Base-by-base conservation (phyloP, 441 rosid species). In the Raphanus hybrid region DNA sequence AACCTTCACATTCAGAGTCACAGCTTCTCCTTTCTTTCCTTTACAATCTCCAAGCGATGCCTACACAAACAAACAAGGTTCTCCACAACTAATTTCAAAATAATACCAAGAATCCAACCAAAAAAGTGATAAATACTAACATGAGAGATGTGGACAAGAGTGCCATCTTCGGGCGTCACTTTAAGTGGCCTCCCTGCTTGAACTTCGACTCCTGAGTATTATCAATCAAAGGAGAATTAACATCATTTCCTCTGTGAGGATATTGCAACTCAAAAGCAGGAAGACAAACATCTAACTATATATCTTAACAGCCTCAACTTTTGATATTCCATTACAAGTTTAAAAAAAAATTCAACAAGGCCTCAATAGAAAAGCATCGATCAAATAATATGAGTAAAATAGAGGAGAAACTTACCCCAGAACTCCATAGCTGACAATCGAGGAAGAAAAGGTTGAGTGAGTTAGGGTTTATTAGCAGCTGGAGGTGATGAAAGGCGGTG, bases 131-230 rank as follows among this genome's bases (percentile, higher is more conserved):
- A 45, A 23, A 15, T 16, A 45, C 58, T 15, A 26, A 92, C 97
- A 90, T 89, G 98, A 37, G 99, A 94, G 29, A 94, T 82, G 88
- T 91, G 96, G 58, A 91, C 68, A 65, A 92, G n/a, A 26, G 9
- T 41, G 0, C 27, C 82, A 1, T 66, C 73, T 6, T 71, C 82
- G 23, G 93, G 89, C 3, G 39, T 10, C 3, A 89, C 91, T 75
- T 83, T 90, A 63, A 88, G 73, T 64, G 97, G 82, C 80, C 80
- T 86, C 14, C 98, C 97, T 69, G 91, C 84, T 89, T 88, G 85
- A 64, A 92, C 90, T 85, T 92, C 99, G 77, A 90, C 85, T 74
- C 98, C 98, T 94, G 41, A 15, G 67, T 29, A 55, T 3, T 4
- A 32, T 12, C 66, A 55, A 55, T 39, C 9, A 39, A 16, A 41